Evolutionary conservation across 768 basidiomycete species (phyloP), one percentile per base, ranked within the genome.

Genomic region (Gloeophyllum trabeum): DNA sequence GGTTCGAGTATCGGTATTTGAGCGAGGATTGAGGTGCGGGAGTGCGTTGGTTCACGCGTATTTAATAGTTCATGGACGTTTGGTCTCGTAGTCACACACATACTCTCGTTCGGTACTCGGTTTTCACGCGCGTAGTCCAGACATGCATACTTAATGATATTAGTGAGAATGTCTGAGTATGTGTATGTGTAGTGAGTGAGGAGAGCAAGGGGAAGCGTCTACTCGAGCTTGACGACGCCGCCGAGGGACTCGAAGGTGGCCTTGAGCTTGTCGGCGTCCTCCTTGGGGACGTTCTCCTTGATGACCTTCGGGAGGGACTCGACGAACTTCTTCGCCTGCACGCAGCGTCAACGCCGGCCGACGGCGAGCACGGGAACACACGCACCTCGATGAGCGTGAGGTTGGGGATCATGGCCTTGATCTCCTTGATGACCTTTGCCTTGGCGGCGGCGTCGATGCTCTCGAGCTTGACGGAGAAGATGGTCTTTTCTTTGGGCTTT

Each of bases 401-500:
- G 63, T 87, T 92, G 20, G 96, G 91, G 46, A 94, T 82, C 48
- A 98, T 58, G 4, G 87, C 87, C 73, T 99, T 99, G 53, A 99
- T 89, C 64, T 98, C 96, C 52, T 87, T 79, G 57, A 99, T 99
- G 54, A 97, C 79, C 69, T 99, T 99, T 22, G 96, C 86, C 63
- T 99, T 99, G 41, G 87, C 71, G 7, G 75, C 70, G 2, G 91
- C 78, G 47, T 96, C 93, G 55, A 98, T 96, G 37, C 90, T 90
- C 58, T 94, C 90, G 32, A 99, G 75, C 62, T 79, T 91, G 56
- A 97, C 85, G 53, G 81, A 93, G 67, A 99, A 99, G 24, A 93
- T 73, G 14, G 92, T 96, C 79, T 98, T 98, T 69, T 97, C 96
- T 67, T 96, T 97, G 39, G 92, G 92, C 57, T 93, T 96, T 61